Base-by-base conservation (phyloP, 2,329 filamentous ascomycete species). In the Sclerotinia spermophila region DNA sequence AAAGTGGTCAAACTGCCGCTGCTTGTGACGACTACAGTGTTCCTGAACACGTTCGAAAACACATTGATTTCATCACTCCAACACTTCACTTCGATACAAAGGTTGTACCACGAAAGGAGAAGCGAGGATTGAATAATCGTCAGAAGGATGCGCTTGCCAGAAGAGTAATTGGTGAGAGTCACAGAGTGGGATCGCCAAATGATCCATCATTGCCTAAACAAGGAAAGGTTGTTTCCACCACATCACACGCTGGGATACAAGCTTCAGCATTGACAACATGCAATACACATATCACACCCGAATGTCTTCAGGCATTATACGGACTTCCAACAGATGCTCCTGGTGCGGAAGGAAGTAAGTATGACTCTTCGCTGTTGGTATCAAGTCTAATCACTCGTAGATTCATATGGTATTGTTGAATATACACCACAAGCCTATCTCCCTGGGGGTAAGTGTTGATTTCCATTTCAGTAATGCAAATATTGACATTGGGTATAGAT, bases 371-470 rank as follows among this genome's bases (percentile, higher is more conserved):
- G 11, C 48, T 61, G 21, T 21, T 24, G 3, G 27, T 58, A 30
- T n/a, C n/a, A 42, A 51, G 27, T 33, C 42, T 56, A 44, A 62
- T 13, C 30, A 27, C 42, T 60, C 27, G 35, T n/a, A 74, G 73
- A 87, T 76, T 82, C 80, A 35, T 82, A 84, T 60, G 85, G 84
- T 51, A 83, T 88, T 58, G 85, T 86, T 51, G 85, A 87, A 73
- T 72, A 70, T 38, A 71, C 70, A 19, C 81, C 81, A 38, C 83
- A 88, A 73, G 82, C 83, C 60, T 88, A 86, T 76, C 78, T 84
- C 30, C 83, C 84, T 72, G 74, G 77, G 5, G 85, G 62, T 53
- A 66, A 53, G 62, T 53, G 35, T 42, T 40, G 21, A 24, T 53
- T 66, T 53, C n/a, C 6, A 53, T 24, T 11, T 24, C n/a, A 13